Evolutionary conservation across 2,329 filamentous ascomycete genomes (phyloP).

Genomic region (Colletotrichum sp.): DNA sequence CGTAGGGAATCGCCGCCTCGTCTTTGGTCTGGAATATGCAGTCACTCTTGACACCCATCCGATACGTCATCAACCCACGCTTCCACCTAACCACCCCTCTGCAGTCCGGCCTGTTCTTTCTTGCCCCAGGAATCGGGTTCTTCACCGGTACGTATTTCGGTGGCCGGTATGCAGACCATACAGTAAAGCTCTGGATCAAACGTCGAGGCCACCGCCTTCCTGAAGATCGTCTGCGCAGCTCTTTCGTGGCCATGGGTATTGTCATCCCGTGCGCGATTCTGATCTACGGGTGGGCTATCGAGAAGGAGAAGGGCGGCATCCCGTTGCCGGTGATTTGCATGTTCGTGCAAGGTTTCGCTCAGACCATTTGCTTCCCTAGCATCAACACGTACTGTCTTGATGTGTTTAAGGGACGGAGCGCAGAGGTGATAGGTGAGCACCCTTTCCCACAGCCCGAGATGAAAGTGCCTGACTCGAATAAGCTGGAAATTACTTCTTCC

Average conservation of each 20-base stretch:
- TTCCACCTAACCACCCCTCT: constrained; percentile 69
- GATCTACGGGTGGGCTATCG: constrained; percentile 65
- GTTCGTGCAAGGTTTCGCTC: constrained; percentile 72
- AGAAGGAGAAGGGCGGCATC: constrained; percentile 33
- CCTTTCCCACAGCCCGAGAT: no score
- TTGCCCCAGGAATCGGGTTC: constrained; percentile 74
- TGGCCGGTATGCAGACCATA: constrained; percentile 69
- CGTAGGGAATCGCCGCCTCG: constrained; percentile 24
- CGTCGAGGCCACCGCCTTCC: constrained; percentile 62
- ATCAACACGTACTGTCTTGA: constrained; percentile 61
- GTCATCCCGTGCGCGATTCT: constrained; percentile 69
- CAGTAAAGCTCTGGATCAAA: constrained; percentile 66
- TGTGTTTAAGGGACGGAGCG: constrained; percentile 10
- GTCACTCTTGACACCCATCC: constrained; percentile 69
- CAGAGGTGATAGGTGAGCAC: constrained; percentile 33
- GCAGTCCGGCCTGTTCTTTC: constrained; percentile 73
- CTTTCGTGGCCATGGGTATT: constrained; percentile 64
- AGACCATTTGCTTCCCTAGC: constrained; percentile 72
- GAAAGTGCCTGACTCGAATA: no score
- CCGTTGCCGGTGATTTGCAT: constrained; percentile 68
- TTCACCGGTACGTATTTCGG: constrained; percentile 70
- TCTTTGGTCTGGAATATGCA: constrained; percentile 77
- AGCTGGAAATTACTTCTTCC: constrained; percentile 79
- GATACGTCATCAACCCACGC: constrained; percentile 74
- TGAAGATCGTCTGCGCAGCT: constrained; percentile 71